Percentiles rank a stretch among this genome's conserved stretches.
These are phyloP conservation scores for Quercus engelmannii DNA, from an alignment of 306 rosid species.

Conservation along the genomic window DNA sequence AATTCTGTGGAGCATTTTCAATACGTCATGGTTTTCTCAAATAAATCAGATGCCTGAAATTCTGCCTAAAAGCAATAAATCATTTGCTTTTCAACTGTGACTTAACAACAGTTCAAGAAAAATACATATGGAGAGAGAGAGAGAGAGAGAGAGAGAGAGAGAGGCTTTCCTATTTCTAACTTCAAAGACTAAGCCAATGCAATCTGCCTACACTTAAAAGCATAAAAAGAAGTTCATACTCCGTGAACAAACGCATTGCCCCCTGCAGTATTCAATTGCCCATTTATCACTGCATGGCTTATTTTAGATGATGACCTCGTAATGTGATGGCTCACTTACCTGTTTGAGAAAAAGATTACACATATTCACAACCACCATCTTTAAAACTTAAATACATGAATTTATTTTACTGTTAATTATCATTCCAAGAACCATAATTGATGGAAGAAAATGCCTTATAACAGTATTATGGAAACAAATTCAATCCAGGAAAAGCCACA, in stretches of 20 bases:
- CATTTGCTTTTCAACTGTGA: neutral
- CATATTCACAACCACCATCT: neutral
- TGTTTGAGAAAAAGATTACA: neutral
- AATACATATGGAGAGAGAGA: neutral
- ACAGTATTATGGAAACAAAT: neutral
- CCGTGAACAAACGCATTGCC: neutral
- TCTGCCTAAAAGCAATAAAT: neutral
- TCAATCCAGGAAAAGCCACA: too few species aligned
- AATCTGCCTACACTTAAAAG: neutral
- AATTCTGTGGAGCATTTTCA: neutral
- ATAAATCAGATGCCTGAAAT: neutral
- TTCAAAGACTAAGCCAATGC: neutral
- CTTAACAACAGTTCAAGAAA: neutral
- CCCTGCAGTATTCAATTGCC: neutral
- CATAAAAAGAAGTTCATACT: neutral
- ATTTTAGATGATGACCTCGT: neutral
- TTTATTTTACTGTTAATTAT: neutral
- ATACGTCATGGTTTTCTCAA: neutral
- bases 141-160: neutral
- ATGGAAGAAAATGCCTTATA: neutral
- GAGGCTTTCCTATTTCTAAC: neutral
- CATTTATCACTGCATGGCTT: neutral
- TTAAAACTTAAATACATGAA: neutral
- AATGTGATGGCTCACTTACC: neutral
- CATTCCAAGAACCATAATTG: neutral